Conservation (phyloP, 352 stramenopile genomes). For the Paralagenidium karlingii region DNA sequence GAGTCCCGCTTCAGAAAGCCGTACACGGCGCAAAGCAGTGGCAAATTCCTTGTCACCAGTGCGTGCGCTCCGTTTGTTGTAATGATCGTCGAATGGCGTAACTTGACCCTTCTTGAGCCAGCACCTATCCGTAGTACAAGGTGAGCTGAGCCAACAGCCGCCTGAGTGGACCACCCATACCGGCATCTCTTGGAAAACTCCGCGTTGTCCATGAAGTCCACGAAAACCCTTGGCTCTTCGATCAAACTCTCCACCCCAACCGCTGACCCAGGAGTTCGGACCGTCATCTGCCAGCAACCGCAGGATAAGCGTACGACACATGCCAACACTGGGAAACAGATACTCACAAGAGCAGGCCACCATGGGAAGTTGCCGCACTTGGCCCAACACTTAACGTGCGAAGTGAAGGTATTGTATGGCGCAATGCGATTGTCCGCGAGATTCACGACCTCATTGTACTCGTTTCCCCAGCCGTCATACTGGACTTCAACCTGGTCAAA, state of each 20-base stretch:
- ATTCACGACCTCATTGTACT: constrained; percentile 45
- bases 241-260: constrained; percentile 21
- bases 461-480: constrained; percentile 48
- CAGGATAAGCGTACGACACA: neutral
- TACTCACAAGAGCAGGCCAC: constrained; percentile 54
- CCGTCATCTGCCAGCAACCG: constrained; percentile 32
- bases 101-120: constrained; percentile 15
- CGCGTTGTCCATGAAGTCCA: constrained; percentile 44
- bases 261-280: constrained; percentile 33
- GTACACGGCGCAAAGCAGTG: neutral
- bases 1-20: neutral
- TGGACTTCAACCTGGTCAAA: constrained; percentile 33
- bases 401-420: constrained; percentile 69
- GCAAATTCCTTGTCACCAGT: neutral
- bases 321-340: neutral
- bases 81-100: constrained; percentile 9
- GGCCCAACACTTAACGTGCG: constrained; percentile 66
- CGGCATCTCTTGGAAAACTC: constrained; percentile 22
- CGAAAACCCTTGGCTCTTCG: constrained; percentile 21
- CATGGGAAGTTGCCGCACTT: constrained; percentile 70
- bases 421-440: constrained; percentile 45
- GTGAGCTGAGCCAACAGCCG: no score
- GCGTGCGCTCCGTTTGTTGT: constrained; percentile 9
- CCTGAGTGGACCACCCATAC: constrained; percentile 16
- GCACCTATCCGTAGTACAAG: constrained; percentile 5